Base-by-base conservation (phyloP, 306 rosid species). In the Vicia sativa region DNA sequence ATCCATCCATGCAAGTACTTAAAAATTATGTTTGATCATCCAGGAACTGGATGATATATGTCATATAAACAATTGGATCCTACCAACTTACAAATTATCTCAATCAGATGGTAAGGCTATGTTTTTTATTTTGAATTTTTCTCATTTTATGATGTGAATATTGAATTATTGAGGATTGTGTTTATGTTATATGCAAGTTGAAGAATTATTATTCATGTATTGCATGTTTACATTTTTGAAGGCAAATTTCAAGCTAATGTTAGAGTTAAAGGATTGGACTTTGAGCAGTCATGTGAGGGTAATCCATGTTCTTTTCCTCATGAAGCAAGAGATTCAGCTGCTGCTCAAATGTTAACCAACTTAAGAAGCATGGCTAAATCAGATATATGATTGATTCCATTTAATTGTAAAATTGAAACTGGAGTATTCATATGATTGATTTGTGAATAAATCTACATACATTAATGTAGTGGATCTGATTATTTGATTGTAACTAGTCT, bases 231-330 rank as follows among this genome's bases (percentile, higher is more conserved):
- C 2, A 34, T 34, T 34, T 59, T 78, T 73, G 74, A 80, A 91
- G 97, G 89, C 73, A 87, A 78, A 81, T 84, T 78, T 65, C 67
- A 56, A 81, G 91, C 91, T 54, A 55, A 43, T 58, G 85, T 85
- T 18, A 74, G 72, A 3, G 75, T 86, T 12, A 81, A 69, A 80
- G 95, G 96, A 75, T 18, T 56, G 16, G 81, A 86, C 75, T 91
- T 88, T 35, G 89, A 86, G 54, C 53, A 41, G 65, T 79, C 82
- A 8, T 55, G 68, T 25, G 73, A 43, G 11, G 80, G 92, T 21
- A 71, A 72, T 9, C 9, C 12, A 26, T 65, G 79, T 74, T 29
- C 68, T 9, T 8, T 2, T 63, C 81, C 85, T 56, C 37, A 23
- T 3, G 77, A 81, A 57, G 85, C 85, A 49, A 77, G 85, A 74